These are phyloP conservation scores for Clonostachys rosea DNA, from an alignment of 2,329 filamentous ascomycete genomes.

Conservation along the genomic window DNA sequence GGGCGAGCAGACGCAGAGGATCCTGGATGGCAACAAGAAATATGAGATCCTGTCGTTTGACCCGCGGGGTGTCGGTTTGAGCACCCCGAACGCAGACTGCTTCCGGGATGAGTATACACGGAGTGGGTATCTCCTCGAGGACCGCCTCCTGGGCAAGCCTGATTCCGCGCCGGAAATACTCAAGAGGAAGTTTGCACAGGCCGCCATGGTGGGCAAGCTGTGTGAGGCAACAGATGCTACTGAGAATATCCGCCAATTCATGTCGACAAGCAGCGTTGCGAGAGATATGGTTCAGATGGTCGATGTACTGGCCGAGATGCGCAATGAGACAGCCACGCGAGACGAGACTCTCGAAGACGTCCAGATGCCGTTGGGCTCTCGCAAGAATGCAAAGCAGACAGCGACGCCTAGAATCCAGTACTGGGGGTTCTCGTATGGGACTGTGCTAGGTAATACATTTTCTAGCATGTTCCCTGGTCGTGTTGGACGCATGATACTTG, in stretches of 20 bases:
- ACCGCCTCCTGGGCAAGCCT: no score
- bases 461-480: slow-evolving; percentile 26
- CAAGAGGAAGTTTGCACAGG: no score
- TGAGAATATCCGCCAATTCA: slow-evolving; percentile 10
- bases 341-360: no score
- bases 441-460: slow-evolving; percentile 25
- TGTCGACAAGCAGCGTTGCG: slow-evolving; percentile 30
- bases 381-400: slow-evolving; percentile 1
- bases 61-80: slow-evolving; percentile 32
- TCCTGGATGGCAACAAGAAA: slow-evolving; percentile 14
- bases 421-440: slow-evolving; percentile 44
- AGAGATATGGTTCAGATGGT: slow-evolving; percentile 38
- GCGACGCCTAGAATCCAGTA: slow-evolving; percentile 30
- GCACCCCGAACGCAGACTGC: slow-evolving; percentile 30
- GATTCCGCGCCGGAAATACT: no score
- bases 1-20: slow-evolving; percentile 19
- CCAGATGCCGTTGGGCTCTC: not conserved
- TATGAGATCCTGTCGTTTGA: slow-evolving; percentile 39
- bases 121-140: no score
- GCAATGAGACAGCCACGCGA: slow-evolving; percentile 6
- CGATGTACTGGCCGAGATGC: slow-evolving; percentile 30
- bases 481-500: slow-evolving; percentile 34
- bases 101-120: slow-evolving; percentile 9
- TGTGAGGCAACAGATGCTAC: not conserved
- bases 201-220: not conserved